These are phyloP conservation scores for Fagopyrum tataricum DNA, from an alignment of 148 eudicot genomes.

Conservation along the genomic window DNA sequence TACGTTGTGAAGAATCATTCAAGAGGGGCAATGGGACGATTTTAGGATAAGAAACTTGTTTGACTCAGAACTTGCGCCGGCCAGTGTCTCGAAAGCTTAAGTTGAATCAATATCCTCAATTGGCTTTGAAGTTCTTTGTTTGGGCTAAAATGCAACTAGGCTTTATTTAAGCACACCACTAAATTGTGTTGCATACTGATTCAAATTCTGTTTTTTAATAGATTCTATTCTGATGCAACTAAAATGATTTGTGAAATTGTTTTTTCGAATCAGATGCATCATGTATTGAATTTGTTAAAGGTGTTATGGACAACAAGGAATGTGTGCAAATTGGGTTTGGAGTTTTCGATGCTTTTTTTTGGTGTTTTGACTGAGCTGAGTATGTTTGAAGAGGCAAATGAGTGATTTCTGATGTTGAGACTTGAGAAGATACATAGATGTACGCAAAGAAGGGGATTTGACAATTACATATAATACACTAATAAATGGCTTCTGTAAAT, in stretches of 20 bases:
- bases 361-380: conserved; percentile 62
- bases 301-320: conserved; percentile 63
- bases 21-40: conserved; percentile 62
- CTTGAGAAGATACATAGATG: conserved; percentile 54
- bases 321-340: conserved; percentile 67
- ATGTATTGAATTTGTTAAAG: conserved; percentile 43
- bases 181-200: conserved; percentile 62
- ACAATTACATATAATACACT: conserved; percentile 71
- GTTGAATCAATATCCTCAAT: conserved; percentile 49
- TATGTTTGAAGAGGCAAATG: conserved; percentile 70
- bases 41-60: conserved; percentile 39
- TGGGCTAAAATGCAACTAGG: conserved; percentile 57
- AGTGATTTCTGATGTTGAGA: conserved; percentile 57
- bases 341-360: conserved; percentile 75
- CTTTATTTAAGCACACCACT: conserved; percentile 48
- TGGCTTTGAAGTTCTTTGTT: conserved; percentile 56
- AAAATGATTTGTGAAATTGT: conserved; percentile 48
- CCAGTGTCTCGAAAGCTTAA: conserved; percentile 53
- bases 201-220: conserved; percentile 67
- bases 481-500: conserved; percentile 79
- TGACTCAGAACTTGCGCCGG: conserved; percentile 45
- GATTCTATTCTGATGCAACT: conserved; percentile 62
- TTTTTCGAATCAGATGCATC: conserved; percentile 19
- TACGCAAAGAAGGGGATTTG: conserved; percentile 73
- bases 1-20: conserved; percentile 32